Evolutionary conservation across 176 grass and related monocot species (phyloP), one percentile per base, ranked within the genome.

Genomic region (Cenchrus americanus): DNA sequence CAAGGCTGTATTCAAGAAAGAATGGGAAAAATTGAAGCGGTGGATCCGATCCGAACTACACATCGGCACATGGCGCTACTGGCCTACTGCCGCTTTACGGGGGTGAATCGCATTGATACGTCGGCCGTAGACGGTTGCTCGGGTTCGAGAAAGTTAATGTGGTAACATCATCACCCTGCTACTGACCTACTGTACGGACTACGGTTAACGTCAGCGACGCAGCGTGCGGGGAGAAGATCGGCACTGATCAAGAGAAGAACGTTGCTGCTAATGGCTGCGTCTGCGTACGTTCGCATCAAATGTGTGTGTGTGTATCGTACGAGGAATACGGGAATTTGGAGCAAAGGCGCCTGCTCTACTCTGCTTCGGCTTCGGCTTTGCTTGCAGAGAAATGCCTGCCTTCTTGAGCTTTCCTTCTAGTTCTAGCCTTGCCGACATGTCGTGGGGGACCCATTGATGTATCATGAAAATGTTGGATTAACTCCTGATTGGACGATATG

Each of bases 81-180:
- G n/a, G n/a, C n/a, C 2, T 30, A 30, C 27, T 59, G 10, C 21
- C 58, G n/a, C n/a, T 61, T 46, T 46, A 30, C 27, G 62, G 60
- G 48, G 68, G 13, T 74, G 58, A 80, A 62, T 48, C 68, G 61
- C 82, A 75, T 84, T 84, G 69, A 84, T 50, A 80, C 68, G 19
- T 22, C 62, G 8, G 8, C 30, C 10, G 69, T 18, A 24, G 76
- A 66, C 49, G 41, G 66, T 87, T 59, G 79, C 54, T 70, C 15
- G 30, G 86, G 37, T 58, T 84, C 74, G 21, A 22, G 67, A 51
- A 19, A 84, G 44, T 82, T 90, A 46, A 82, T 61, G 67, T 66
- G 88, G 3, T 71, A 13, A 10, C 71, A 18, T 37, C 40, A 78
- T 80, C 54, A 78, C 76, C 62, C 71, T 51, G 22, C 21, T 44